Conservation (phyloP, 495 filamentous ascomycete genomes). For the Xylaria longipes region DNA sequence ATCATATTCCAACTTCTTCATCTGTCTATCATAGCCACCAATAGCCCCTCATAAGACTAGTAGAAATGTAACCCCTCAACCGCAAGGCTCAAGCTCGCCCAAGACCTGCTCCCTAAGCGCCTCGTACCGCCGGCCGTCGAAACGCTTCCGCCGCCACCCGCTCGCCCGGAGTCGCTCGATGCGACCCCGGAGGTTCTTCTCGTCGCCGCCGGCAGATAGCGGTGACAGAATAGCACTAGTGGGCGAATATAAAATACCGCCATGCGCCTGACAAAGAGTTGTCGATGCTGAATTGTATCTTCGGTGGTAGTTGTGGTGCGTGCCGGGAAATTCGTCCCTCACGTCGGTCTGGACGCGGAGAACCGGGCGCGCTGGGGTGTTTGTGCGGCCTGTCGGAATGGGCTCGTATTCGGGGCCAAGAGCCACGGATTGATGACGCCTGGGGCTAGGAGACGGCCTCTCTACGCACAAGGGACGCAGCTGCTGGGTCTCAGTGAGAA, state of each 20-base stretch:
- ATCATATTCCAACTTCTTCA: not conserved
- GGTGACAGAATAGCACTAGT: conserved; percentile 22
- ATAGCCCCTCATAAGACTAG: not conserved
- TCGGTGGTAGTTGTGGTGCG: not conserved
- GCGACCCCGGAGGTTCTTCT: conserved; percentile 38
- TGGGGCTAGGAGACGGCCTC: not conserved
- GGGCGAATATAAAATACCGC: not conserved
- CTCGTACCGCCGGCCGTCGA: conserved; percentile 55
- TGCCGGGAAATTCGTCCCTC: not conserved
- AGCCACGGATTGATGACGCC: not conserved
- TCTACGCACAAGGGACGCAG: no score
- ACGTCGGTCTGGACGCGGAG: conserved; percentile 15
- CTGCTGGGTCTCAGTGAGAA: not conserved
- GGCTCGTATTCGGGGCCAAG: not conserved
- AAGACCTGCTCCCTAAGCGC: conserved; percentile 55
- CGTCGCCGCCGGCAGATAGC: conserved; percentile 4
- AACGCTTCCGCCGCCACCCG: conserved; percentile 58
- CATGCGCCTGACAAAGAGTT: not conserved
- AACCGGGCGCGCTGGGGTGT: not conserved
- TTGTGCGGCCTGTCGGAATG: not conserved
- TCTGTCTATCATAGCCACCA: not conserved
- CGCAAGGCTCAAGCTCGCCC: conserved; percentile 24
- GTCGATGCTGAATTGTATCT: conserved; percentile 12
- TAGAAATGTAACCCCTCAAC: not conserved
- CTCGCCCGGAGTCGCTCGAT: conserved; percentile 53